Evolutionary conservation across 192 early-diverging fungal species (phyloP), one percentile per base, ranked within the genome.

Genomic region (Coemansia sp.): DNA sequence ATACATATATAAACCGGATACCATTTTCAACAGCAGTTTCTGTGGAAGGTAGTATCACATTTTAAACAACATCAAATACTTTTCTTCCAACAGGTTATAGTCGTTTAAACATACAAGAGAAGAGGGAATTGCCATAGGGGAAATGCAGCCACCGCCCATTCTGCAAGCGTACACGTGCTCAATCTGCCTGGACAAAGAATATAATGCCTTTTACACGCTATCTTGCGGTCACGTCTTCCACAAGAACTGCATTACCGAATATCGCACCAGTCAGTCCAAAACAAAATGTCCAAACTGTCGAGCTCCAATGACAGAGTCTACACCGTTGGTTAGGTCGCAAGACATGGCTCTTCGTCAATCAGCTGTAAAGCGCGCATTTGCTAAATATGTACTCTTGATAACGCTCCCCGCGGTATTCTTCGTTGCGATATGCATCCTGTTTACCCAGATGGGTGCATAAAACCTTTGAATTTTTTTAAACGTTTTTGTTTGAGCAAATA

Each of bases 171-270:
- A 22, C 14, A 38, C 37, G 12, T 68, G 59, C 59, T 12, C 51
- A 5, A 51, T 62, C n/a, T 68, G 66, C 22, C 19, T 22, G 19
- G 53, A 68, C 22, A 56, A 68, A 24, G 22, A 53, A 14, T 15
- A 19, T 25, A 32, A 50, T 1, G 45, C 4, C 12, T 21, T 55
- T 5, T 57, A 62, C 52, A 68, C 19, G 15, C 52, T 60, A 21
- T n/a, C 54, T 2, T 68, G 66, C 32, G 53, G 59, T 10, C 66
- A 68, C 45, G 6, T 35, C 10, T 60, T 68, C 22, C 66, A 68
- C 66, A n/a, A 24, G 15, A 54, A 55, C 37, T 68, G 66, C 43
- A 56, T 68, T 29, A n/a, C 43, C 25, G 51, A 62, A 7, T 50
- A 61, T 21, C 58, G 32, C 41, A 10, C 21, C 15, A 29, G 41